Conservation (phyloP, 176 grass and related monocot genomes). For the Rhynchospora breviuscula region DNA sequence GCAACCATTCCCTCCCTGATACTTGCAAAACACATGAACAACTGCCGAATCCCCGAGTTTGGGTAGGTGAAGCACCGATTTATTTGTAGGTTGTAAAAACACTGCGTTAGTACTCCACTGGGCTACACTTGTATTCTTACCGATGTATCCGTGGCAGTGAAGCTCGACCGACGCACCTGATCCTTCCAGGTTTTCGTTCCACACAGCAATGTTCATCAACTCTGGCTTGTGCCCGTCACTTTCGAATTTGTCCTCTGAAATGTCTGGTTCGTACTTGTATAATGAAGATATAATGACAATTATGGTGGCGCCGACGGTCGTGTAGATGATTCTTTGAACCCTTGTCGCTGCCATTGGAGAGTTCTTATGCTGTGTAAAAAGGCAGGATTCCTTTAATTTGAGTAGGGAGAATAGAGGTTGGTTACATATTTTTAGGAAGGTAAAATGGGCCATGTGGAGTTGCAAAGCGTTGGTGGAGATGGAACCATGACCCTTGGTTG, state of each 20-base stretch:
- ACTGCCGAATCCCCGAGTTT: neutral
- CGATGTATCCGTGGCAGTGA: neutral
- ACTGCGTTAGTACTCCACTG: neutral
- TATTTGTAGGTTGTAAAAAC: neutral
- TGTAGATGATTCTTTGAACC: neutral
- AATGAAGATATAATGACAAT: neutral
- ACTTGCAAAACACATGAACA: neutral
- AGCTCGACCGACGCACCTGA: neutral
- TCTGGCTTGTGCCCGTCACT: neutral
- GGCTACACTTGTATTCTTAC: neutral
- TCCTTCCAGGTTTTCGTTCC: neutral
- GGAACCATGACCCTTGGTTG: neutral
- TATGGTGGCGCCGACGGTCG: neutral
- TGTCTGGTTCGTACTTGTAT: neutral
- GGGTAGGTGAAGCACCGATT: neutral
- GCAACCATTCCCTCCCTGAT: neutral
- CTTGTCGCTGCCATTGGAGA: constrained; percentile 1
- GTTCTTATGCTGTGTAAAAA: neutral
- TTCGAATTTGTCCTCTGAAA: neutral
- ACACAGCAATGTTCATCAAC: neutral
- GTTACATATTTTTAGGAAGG: neutral
- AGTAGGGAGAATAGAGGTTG: neutral
- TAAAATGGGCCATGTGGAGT: neutral
- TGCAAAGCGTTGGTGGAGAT: neutral
- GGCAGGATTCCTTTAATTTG: neutral